Conservation (phyloP, 805 yeast species). For the Saccharomycopsis sp. region DNA sequence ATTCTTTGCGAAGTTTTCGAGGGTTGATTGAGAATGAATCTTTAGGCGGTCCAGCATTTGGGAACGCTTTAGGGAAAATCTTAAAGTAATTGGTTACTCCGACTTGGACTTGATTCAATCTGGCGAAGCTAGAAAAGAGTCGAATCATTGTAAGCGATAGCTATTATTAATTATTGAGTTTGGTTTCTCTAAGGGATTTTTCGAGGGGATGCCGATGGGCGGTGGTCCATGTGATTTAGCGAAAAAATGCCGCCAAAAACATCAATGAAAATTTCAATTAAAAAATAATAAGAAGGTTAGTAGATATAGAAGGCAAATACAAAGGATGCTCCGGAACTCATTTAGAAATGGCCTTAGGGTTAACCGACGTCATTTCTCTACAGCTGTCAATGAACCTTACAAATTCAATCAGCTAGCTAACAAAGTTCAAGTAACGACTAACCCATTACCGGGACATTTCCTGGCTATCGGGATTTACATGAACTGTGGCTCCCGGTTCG, state of each 20-base stretch:
- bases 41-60: conserved; percentile 54
- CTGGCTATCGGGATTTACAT: conserved; percentile 85
- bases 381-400: conserved; percentile 16
- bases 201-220: too few species aligned
- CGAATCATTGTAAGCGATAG: too few species aligned
- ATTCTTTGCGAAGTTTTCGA: conserved; percentile 61
- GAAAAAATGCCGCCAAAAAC: too few species aligned
- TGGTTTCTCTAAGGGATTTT: too few species aligned
- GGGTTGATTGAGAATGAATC: conserved; percentile 54
- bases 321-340: too few species aligned
- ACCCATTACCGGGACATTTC: conserved; percentile 83
- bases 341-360: too few species aligned
- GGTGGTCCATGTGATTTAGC: too few species aligned
- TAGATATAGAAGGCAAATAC: conserved; percentile 6
- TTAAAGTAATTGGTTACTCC: conserved; percentile 38
- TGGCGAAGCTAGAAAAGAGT: neutral
- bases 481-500: conserved; percentile 87
- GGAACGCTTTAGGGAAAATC: conserved; percentile 72
- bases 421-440: conserved; percentile 79
- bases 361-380: too few species aligned
- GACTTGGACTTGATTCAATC: neutral
- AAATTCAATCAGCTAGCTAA: conserved; percentile 37
- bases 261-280: too few species aligned
- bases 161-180: too few species aligned
- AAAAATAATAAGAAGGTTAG: neutral